A percentile compares a stretch with the other conserved stretches of the same genome.
Conservation (phyloP, 2,329 filamentous ascomycete genomes). For the Fusarium lateritium region DNA sequence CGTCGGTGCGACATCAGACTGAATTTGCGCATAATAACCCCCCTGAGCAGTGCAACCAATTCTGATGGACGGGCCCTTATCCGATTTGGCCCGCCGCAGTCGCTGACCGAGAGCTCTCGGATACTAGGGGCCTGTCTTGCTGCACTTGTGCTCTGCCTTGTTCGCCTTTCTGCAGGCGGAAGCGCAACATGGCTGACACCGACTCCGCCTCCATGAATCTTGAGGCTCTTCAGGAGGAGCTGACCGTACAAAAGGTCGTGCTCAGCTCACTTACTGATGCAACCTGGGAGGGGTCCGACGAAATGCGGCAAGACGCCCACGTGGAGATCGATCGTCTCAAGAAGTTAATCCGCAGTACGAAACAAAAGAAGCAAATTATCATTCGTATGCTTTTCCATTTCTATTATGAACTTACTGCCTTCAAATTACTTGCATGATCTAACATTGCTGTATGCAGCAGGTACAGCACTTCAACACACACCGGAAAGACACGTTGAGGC, state of each 20-base stretch:
- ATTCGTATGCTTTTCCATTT: constrained; percentile 15
- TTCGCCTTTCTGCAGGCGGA: constrained; percentile 24
- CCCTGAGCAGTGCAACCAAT: constrained; percentile 20
- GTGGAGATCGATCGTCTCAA: constrained; percentile 53
- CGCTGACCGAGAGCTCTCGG: constrained; percentile 32
- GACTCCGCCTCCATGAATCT: constrained; percentile 38
- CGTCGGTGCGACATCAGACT: not conserved
- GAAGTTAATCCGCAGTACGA: constrained; percentile 44
- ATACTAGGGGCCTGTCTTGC: constrained; percentile 23
- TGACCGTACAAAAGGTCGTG: constrained; percentile 60
- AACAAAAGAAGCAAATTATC: constrained; percentile 16
- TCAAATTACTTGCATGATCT: not conserved
- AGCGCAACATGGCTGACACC: constrained; percentile 33
- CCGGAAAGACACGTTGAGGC: not conserved
- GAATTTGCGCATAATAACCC: constrained; percentile 4
- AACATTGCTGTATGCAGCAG: constrained; percentile 4
- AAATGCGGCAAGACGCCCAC: constrained; percentile 49
- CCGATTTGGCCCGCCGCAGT: constrained; percentile 24
- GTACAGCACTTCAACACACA: constrained; percentile 9
- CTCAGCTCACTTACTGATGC: constrained; percentile 57
- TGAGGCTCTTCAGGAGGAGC: constrained; percentile 57
- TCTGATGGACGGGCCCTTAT: constrained; percentile 31
- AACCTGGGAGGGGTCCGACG: constrained; percentile 50
- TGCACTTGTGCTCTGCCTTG: constrained; percentile 34
- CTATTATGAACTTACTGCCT: not conserved